These are phyloP conservation scores for Trametes sp. DNA, from an alignment of 1,284 basidiomycete species.

Conservation along the genomic window DNA sequence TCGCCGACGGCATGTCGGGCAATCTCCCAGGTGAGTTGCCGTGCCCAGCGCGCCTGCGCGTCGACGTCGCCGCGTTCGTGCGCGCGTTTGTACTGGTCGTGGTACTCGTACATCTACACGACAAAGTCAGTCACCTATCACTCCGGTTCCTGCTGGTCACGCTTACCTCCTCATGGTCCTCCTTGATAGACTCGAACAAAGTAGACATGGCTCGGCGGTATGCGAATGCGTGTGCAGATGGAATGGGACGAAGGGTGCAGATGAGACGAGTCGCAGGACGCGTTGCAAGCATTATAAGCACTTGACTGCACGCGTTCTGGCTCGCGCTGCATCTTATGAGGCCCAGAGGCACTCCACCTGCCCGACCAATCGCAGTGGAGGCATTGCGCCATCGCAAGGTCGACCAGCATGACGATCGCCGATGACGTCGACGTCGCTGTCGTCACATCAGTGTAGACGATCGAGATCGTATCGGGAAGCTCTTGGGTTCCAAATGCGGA, in stretches of 20 bases:
- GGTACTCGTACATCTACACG: slow-evolving; percentile 61
- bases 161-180: slow-evolving; percentile 56
- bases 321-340: slow-evolving; percentile 1
- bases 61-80: slow-evolving; percentile 49
- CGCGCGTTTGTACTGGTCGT: slow-evolving; percentile 57
- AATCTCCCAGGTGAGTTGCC: slow-evolving; percentile 66
- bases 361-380: slow-evolving; percentile 7
- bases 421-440: slow-evolving; percentile 13
- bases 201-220: slow-evolving; percentile 39
- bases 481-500: slow-evolving; percentile 4
- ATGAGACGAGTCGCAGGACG: slow-evolving; percentile 1
- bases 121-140: neutral
- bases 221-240: neutral
- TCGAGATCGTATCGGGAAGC: slow-evolving; percentile 30
- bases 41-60: slow-evolving; percentile 61
- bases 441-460: slow-evolving; percentile 4
- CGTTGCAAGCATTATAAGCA: slow-evolving; percentile 16
- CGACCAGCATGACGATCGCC: slow-evolving; percentile 1
- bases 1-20: slow-evolving; percentile 70
- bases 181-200: slow-evolving; percentile 51
- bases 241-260: slow-evolving; percentile 4
- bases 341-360: slow-evolving; percentile 6
- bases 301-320: neutral
- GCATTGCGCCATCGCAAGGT: neutral
- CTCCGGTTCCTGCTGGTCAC: too few relatives aligned